These are phyloP conservation scores for Pichia scutulata DNA, from an alignment of 805 yeast species.

Conservation along the genomic window DNA sequence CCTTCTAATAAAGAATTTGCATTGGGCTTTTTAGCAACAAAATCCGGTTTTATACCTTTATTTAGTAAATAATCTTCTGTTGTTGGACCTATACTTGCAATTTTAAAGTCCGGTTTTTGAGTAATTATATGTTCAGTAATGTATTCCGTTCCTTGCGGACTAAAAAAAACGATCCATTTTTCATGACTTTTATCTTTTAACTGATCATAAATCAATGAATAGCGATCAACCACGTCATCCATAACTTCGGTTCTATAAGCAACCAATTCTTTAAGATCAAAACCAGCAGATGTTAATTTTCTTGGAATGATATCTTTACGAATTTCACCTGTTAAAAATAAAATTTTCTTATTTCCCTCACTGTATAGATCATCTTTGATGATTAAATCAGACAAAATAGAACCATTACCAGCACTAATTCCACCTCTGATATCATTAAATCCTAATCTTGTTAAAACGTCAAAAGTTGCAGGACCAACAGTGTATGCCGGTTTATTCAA, in stretches of 20 bases:
- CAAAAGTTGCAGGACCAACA: conserved; percentile 85
- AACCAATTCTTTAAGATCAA: conserved; percentile 47
- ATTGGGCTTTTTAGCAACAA: conserved; percentile 67
- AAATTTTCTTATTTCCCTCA: conserved; percentile 28
- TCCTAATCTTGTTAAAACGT: conserved; percentile 51
- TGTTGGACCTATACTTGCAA: conserved; percentile 92
- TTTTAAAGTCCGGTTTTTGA: conserved; percentile 23
- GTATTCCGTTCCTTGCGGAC: conserved; percentile 78
- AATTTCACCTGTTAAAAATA: conserved; percentile 81
- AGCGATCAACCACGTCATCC: conserved; percentile 34
- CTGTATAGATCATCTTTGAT: conserved; percentile 27
- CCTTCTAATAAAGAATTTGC: conserved; percentile 49
- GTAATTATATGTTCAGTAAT: conserved; percentile 40
- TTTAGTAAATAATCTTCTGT: conserved; percentile 56
- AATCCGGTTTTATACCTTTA: conserved; percentile 48
- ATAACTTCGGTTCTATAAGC: conserved; percentile 61
- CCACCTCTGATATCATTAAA: conserved; percentile 70
- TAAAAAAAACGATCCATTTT: conserved; percentile 78
- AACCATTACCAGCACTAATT: conserved; percentile 72
- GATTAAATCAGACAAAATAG: conserved; percentile 57
- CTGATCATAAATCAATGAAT: not conserved
- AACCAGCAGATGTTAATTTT: conserved; percentile 37
- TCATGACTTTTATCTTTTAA: conserved; percentile 24
- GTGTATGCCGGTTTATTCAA: conserved; percentile 60
- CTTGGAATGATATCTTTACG: conserved; percentile 77